Conservation (phyloP, 331 rosid species). For the Quercus tomentella region DNA sequence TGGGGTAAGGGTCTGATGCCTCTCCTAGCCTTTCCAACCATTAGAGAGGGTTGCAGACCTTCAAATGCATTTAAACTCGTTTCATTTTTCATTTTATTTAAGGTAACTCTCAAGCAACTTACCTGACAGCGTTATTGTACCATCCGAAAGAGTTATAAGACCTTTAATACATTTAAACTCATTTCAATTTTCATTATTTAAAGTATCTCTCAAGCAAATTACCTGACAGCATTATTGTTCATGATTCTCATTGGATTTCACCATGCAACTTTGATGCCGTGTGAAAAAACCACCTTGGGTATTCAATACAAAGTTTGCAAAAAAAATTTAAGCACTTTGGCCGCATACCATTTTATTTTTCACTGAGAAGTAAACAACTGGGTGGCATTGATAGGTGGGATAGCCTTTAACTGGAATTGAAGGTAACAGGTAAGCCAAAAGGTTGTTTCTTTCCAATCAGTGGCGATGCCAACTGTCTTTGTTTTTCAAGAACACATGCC, state of each 20-base stretch:
- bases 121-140: not conserved
- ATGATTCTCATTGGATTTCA: not conserved
- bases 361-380: not conserved
- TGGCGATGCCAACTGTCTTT: not conserved
- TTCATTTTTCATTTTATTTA: not conserved
- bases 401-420: not conserved
- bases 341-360: not conserved
- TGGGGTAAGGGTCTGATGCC: not conserved
- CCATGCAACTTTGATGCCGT: not conserved
- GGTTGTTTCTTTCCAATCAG: not conserved
- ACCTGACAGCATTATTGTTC: not conserved
- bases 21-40: not conserved
- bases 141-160: not conserved
- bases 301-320: not conserved
- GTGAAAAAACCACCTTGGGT: not conserved
- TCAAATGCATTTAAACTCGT: not conserved
- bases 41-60: not conserved
- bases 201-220: not conserved
- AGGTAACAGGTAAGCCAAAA: not conserved
- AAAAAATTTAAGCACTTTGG: not conserved
- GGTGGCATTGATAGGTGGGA: not conserved
- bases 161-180: not conserved
- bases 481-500: not conserved
- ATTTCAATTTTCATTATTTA: not conserved
- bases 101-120: not conserved